Percentiles rank a stretch among this genome's conserved stretches.
Evolutionary conservation across 139 green algal genomes (phyloP).

Genomic region (Ulvella scutata): DNA sequence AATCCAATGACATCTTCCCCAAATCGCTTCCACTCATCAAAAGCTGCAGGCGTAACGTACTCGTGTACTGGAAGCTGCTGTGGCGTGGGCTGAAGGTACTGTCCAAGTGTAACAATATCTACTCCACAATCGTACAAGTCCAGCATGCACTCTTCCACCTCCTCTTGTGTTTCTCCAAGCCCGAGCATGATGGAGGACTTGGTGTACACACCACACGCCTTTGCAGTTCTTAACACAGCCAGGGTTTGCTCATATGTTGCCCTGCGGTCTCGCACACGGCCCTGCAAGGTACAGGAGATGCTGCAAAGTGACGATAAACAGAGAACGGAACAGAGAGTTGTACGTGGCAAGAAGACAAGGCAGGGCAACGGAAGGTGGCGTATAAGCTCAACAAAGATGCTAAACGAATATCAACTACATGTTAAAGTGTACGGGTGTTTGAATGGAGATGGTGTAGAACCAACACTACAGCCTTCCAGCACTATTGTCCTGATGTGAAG

Average conservation of each 20-base stretch:
- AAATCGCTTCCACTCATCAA: conserved; percentile 75
- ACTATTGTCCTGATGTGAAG: no score
- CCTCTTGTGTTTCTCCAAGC: conserved; percentile 73
- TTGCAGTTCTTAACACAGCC: conserved; percentile 65
- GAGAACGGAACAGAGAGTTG: no score
- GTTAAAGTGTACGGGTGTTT: no score
- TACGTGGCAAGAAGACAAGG: no score
- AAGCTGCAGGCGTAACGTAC: conserved; percentile 85
- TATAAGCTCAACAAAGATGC: no score
- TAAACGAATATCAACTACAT: no score
- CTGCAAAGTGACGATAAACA: no score
- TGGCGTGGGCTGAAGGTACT: conserved; percentile 95
- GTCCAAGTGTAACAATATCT: conserved; percentile 88
- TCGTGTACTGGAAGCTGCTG: conserved; percentile 75
- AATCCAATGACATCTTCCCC: conserved; percentile 80
- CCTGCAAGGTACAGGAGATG: conserved; percentile 7
- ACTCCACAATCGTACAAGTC: conserved; percentile 60
- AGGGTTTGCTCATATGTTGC: conserved; percentile 51
- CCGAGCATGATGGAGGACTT: conserved; percentile 95
- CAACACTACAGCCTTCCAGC: no score
- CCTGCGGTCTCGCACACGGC: conserved; percentile 30
- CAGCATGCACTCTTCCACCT: conserved; percentile 71
- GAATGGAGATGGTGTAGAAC: no score
- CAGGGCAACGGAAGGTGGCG: no score
- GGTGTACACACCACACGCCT: conserved; percentile 64